Evolutionary conservation across 2,329 filamentous ascomycete species (phyloP), one percentile per base, ranked within the genome.

Genomic region (Fusarium sp.): DNA sequence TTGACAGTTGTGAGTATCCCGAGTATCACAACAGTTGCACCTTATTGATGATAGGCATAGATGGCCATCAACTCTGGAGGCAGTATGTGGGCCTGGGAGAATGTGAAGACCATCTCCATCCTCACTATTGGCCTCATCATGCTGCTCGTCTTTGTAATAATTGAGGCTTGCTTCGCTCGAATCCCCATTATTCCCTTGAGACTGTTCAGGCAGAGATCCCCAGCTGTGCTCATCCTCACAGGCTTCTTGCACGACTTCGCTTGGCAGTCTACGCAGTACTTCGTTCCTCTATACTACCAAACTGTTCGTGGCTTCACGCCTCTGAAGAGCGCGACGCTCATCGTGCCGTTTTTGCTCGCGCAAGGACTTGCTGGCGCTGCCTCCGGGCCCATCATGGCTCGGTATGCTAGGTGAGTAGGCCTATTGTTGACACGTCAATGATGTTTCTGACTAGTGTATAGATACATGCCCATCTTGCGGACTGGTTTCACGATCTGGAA

Each of bases 161-260:
- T 91, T 73, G 93, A 97, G 82, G 90, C 89, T 84, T 91, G 90
- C 74, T 76, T 93, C 32, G 92, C 94, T 34, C 88, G 87, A 41
- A 94, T 93, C 70, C 94, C 94, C 0, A 86, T 96, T 62, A 94
- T 96, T 81, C 94, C 94, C 1, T 4, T 65, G 2, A 34, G 68
- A 5, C 26, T 65, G 0, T 65, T 59, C 0, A 55, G 24, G 5
- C 24, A 65, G 2, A 47, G 22, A 6, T 57, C 61, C 2, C 42
- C 48, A 2, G 7, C 48, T 20, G 50, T 57, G 2, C 63, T 66
- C 14, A 68, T 68, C 8, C 11, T 62, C 1, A 61, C 42, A 12
- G 65, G 55, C 1, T 62, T 62, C 7, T 26, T 69, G 1, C 65
- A 61, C 0, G 66, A 67, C 1, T 52, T 68, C 5, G 64, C 55